Evolutionary conservation across 1,139 yeast species (phyloP).

Genomic region (Citeromyces siamensis): DNA sequence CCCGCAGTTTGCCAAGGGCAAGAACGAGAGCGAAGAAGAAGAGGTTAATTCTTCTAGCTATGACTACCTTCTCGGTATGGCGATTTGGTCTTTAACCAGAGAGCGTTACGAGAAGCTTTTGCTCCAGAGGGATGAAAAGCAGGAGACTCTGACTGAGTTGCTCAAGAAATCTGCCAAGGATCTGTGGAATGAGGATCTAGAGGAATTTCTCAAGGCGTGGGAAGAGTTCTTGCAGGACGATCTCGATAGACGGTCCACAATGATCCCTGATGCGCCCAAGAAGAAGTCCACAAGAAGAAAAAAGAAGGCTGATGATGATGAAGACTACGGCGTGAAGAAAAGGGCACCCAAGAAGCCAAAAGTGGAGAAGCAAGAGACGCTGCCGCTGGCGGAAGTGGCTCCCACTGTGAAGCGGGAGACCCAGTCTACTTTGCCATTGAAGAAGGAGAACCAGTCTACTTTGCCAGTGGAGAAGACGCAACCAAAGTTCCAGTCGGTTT

Average conservation of each 20-base stretch:
- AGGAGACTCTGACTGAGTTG: slow-evolving; percentile 55
- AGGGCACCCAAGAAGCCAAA: slow-evolving; percentile 6
- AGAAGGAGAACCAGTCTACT: not conserved
- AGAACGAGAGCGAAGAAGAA: slow-evolving; percentile 24
- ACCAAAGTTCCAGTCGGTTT: slow-evolving; percentile 13
- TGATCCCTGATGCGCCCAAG: slow-evolving; percentile 9
- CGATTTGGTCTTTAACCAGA: slow-evolving; percentile 83
- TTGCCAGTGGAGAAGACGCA: slow-evolving; percentile 5
- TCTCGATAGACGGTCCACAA: slow-evolving; percentile 22
- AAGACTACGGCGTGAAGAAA: slow-evolving; percentile 7
- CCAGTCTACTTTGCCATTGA: slow-evolving; percentile 3
- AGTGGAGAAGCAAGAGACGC: slow-evolving; percentile 6
- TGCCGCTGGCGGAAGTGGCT: slow-evolving; percentile 4
- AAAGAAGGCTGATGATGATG: slow-evolving; percentile 7
- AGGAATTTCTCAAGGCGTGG: slow-evolving; percentile 58
- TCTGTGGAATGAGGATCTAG: slow-evolving; percentile 78
- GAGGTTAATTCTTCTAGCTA: slow-evolving; percentile 34
- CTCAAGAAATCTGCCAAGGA: slow-evolving; percentile 72
- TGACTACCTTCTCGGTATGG: slow-evolving; percentile 77
- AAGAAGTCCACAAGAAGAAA: slow-evolving; percentile 11
- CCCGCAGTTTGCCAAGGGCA: slow-evolving; percentile 63
- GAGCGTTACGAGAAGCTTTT: slow-evolving; percentile 79
- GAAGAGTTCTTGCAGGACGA: slow-evolving; percentile 48
- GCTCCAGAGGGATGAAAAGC: slow-evolving; percentile 60
- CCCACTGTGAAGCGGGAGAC: not conserved